Base-by-base conservation (phyloP, 352 stramenopile species). In the Phytophthora sp. region DNA sequence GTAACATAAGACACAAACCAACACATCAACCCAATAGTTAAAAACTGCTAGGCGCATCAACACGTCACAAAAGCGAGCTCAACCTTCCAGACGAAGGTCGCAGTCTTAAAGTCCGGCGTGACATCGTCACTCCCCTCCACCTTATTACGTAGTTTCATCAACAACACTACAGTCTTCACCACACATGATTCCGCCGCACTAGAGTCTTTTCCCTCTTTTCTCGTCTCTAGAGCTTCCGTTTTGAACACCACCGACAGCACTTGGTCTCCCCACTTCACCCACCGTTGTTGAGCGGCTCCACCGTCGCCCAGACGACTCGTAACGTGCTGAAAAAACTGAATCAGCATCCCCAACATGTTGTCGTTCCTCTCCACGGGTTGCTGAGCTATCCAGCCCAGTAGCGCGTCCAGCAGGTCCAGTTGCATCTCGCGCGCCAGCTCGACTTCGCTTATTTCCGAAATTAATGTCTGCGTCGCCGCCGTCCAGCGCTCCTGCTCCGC, bases 81-180 rank as follows among this genome's bases (percentile, higher is more conserved):
- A 56, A 85, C 76, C 76, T 86, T 86, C 76, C 76, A 86, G 10
- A 82, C 59, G 15, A 86, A 69, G 6, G 76, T 86, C 65, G 48
- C 46, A 9, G 74, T 56, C 48, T 82, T 79, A n/a, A 86, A 72
- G 17, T 74, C 61, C 2, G 41, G 50, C 1, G 26, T 39, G 5
- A 32, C 34, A 26, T 51, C 34, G n/a, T 71, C 54, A 27, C 31
- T 21, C 46, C 20, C 48, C 21, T 62, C 53, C 7, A 74, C 30
- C 27, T 50, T 60, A n/a, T 66, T 53, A 24, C 50, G 63, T 41
- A 74, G 24, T 20, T 64, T 46, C 58, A 77, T 21, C 18, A 77
- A 26, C 24, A 61, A 37, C 5, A 28, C 30, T 12, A 50, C 69
- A 34, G 67, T 49, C 4, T 51, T 44, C 24, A 74, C 54, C 17